A percentile compares a stretch with the other conserved stretches of the same genome.
Conservation (phyloP, 2,329 filamentous ascomycete genomes). For the Botrytis aclada region DNA sequence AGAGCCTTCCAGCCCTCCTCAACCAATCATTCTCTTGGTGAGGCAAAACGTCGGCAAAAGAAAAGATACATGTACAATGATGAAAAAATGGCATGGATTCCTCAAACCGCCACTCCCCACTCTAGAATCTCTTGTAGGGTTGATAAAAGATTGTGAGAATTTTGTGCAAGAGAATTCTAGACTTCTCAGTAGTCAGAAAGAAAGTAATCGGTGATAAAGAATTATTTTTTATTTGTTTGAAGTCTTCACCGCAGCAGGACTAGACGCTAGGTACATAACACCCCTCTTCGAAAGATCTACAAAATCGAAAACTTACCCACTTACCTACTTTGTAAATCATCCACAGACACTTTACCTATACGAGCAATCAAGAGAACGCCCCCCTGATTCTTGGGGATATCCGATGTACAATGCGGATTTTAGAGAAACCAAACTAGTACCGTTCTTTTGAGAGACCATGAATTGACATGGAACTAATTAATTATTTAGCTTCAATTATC, state of each 20-base stretch:
- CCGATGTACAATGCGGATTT: neutral
- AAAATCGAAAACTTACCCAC: neutral
- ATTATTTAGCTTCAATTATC: neutral
- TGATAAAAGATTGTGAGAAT: neutral
- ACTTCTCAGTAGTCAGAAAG: neutral
- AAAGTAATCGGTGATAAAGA: neutral
- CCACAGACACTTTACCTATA: neutral
- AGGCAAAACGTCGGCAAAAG: neutral
- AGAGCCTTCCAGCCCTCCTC: neutral
- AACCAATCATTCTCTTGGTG: neutral
- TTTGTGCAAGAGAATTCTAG: neutral
- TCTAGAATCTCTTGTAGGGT: neutral
- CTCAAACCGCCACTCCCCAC: neutral
- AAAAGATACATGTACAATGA: neutral
- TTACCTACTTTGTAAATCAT: neutral
- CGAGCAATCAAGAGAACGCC: neutral
- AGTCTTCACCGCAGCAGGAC: constrained; percentile 10
- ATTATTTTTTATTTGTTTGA: neutral
- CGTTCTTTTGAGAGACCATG: neutral
- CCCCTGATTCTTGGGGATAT: neutral
- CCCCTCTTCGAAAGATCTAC: constrained; percentile 3
- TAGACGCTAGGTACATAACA: neutral
- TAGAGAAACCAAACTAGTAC: neutral
- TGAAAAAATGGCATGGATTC: neutral
- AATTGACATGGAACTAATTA: neutral